Percentiles rank a stretch among this genome's conserved stretches.
Conservation (phyloP, 495 filamentous ascomycete genomes). For the Tuber borchii region DNA sequence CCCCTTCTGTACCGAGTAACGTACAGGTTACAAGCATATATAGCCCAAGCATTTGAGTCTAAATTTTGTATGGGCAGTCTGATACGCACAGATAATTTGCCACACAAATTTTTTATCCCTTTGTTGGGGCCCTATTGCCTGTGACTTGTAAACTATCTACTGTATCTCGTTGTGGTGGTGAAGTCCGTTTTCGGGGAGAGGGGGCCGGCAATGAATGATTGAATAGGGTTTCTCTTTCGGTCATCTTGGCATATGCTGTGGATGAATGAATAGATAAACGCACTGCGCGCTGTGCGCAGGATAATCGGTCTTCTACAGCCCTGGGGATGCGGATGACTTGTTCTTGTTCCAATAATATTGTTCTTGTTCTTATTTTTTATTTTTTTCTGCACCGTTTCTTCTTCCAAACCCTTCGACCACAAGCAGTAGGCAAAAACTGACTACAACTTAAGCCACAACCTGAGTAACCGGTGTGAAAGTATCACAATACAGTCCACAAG, state of each 20-base stretch:
- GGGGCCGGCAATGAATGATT: background rate
- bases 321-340: conserved; percentile 18
- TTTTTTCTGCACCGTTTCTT: background rate
- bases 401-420: background rate
- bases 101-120: no score
- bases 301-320: conserved; percentile 13
- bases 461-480: conserved; percentile 15
- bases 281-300: conserved; percentile 26
- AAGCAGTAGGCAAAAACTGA: background rate
- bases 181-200: background rate
- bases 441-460: conserved; percentile 33
- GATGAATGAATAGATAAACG: conserved; percentile 34
- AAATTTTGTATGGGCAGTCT: no score
- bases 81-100: no score
- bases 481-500: conserved; percentile 12
- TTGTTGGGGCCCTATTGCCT: no score
- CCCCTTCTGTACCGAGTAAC: background rate
- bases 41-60: no score
- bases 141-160: background rate
- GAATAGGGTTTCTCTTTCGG: conserved; percentile 1
- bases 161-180: background rate
- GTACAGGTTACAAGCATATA: background rate
- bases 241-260: conserved; percentile 18
- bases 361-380: background rate
- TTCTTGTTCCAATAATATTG: conserved; percentile 21